Percentiles rank a stretch among this genome's conserved stretches.
Evolutionary conservation across 2,329 filamentous ascomycete species (phyloP).

Genomic region (Didymella arachidicola): DNA sequence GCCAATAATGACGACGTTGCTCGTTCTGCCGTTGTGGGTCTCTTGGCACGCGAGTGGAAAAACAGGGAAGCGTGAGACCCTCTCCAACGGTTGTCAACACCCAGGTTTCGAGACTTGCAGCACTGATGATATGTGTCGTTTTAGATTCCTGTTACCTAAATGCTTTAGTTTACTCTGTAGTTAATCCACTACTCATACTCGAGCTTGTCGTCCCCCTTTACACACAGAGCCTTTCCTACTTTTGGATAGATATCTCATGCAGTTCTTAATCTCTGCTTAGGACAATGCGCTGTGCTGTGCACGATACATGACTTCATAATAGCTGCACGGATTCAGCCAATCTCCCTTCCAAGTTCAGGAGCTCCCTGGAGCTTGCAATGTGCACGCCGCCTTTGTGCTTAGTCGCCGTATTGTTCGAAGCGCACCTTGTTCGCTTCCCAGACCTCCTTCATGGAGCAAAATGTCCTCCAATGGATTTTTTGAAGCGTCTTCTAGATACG

Average conservation of each 20-base stretch:
- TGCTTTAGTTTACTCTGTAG: no score
- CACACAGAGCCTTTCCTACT: no score
- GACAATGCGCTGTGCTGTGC: background rate
- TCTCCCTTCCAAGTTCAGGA: background rate
- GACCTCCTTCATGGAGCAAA: background rate
- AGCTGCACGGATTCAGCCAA: background rate
- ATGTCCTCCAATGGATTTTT: background rate
- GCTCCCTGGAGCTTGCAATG: background rate
- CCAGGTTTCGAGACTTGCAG: background rate
- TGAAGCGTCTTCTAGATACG: background rate
- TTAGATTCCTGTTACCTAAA: no score
- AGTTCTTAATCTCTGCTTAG: no score
- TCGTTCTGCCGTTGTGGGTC: constrained; percentile 15
- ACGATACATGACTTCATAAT: background rate
- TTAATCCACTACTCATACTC: no score
- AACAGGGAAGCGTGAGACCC: constrained; percentile 7
- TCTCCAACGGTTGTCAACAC: constrained; percentile 1
- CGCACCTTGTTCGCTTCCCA: background rate
- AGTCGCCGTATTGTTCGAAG: background rate
- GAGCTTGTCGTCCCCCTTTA: no score
- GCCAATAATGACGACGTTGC: constrained; percentile 13
- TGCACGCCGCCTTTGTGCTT: background rate
- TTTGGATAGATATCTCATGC: no score
- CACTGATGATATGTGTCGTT: background rate
- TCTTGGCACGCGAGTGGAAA: constrained; percentile 6